These are phyloP conservation scores for Myochromella boudieri DNA, from an alignment of 768 basidiomycete species.

Conservation along the genomic window DNA sequence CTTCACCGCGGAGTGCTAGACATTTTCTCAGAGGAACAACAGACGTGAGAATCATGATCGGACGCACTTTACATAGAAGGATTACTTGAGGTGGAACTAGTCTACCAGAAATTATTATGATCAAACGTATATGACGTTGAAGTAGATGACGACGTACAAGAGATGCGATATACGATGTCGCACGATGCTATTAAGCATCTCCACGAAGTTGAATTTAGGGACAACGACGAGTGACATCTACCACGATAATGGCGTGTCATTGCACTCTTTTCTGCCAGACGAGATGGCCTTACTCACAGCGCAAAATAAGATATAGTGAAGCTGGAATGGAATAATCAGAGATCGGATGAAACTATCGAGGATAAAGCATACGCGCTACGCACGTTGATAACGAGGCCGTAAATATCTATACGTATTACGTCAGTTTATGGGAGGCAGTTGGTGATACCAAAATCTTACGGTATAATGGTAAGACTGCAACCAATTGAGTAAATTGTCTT, in stretches of 20 bases:
- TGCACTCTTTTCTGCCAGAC: background rate
- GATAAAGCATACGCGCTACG: conserved; percentile 14
- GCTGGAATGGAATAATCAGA: conserved; percentile 26
- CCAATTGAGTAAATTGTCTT: too few relatives aligned
- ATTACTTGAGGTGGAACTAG: conserved; percentile 60
- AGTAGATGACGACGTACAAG: conserved; percentile 28
- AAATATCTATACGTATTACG: conserved; percentile 47
- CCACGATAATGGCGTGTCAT: background rate
- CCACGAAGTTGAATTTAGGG: conserved; percentile 60
- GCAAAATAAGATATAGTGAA: conserved; percentile 56
- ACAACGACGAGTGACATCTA: conserved; percentile 58
- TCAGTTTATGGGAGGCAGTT: background rate
- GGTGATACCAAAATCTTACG: conserved; percentile 42
- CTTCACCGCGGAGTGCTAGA: conserved; percentile 50
- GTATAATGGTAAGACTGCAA: conserved; percentile 57
- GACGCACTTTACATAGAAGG: conserved; percentile 53
- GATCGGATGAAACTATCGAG: conserved; percentile 2
- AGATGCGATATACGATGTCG: conserved; percentile 57
- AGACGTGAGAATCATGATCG: background rate
- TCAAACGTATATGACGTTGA: background rate
- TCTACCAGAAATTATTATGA: conserved; percentile 22
- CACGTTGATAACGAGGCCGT: conserved; percentile 63
- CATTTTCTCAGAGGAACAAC: background rate
- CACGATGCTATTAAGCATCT: conserved; percentile 61
- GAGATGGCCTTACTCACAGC: conserved; percentile 41